Conservation (phyloP, 164 flowering plant species). For the Nelumbo lutea region DNA sequence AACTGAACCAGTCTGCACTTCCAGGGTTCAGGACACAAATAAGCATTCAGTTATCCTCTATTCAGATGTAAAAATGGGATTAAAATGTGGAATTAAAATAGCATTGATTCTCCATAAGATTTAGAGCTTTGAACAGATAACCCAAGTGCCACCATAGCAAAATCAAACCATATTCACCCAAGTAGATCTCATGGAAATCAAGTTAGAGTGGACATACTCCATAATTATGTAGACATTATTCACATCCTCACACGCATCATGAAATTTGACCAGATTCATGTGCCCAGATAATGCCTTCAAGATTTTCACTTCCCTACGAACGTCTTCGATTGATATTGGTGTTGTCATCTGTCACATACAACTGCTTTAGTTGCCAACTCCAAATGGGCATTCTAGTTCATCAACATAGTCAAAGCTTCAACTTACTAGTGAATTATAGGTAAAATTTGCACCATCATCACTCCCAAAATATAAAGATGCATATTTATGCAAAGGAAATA, state of each 20-base stretch:
- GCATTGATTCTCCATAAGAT: no score
- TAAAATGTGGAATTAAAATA: no score
- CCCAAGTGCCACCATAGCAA: no score
- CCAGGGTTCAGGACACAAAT: neutral
- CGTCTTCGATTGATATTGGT: slow-evolving; percentile 94
- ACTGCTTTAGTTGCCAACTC: slow-evolving; percentile 5
- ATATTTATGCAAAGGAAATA: no score
- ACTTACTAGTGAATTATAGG: neutral
- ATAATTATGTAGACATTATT: slow-evolving; percentile 82
- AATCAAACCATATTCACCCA: no score
- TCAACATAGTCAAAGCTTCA: neutral
- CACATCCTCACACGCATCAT: slow-evolving; percentile 87
- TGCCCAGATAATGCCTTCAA: slow-evolving; percentile 93
- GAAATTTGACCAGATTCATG: slow-evolving; percentile 66
- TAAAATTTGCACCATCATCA: neutral
- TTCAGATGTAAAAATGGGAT: no score
- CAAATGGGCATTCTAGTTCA: slow-evolving; percentile 1
- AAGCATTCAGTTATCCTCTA: neutral
- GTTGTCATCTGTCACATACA: slow-evolving; percentile 79
- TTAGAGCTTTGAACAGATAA: no score
- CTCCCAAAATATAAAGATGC: no score
- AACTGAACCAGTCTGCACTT: neutral
- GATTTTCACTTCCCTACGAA: slow-evolving; percentile 89
- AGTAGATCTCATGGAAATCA: no score
- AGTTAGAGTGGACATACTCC: slow-evolving; percentile 63